Percentiles rank a stretch among this genome's conserved stretches.
Conservation (phyloP, 805 yeast species). For the Wickerhamiella australiensis region DNA sequence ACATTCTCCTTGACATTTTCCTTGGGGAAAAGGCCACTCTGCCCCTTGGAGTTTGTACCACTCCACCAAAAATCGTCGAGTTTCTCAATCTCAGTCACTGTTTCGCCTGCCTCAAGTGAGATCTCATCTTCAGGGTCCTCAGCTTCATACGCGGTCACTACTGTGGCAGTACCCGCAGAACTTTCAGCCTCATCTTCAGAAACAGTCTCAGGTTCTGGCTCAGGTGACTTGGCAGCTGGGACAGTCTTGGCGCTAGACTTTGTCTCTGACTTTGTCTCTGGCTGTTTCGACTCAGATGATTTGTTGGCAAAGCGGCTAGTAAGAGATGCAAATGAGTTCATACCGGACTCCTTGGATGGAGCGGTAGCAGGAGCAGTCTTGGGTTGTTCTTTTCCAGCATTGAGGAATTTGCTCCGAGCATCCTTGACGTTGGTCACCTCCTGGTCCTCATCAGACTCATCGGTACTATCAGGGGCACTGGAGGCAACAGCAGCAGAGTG, state of each 20-base stretch:
- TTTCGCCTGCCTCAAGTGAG: slow-evolving; percentile 52
- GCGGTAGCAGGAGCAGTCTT: neutral
- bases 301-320: slow-evolving; percentile 22
- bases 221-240: slow-evolving; percentile 16
- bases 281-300: slow-evolving; percentile 17
- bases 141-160: slow-evolving; percentile 52
- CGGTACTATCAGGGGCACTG: neutral
- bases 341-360: slow-evolving; percentile 20
- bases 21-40: slow-evolving; percentile 80
- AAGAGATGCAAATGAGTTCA: slow-evolving; percentile 25
- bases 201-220: slow-evolving; percentile 10
- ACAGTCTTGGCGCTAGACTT: neutral
- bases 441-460: slow-evolving; percentile 13
- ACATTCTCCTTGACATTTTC: slow-evolving; percentile 48
- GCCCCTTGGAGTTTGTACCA: slow-evolving; percentile 64
- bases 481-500: slow-evolving; percentile 14
- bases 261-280: slow-evolving; percentile 19
- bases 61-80: slow-evolving; percentile 84
- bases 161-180: slow-evolving; percentile 44
- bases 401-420: slow-evolving; percentile 13
- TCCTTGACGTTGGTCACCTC: slow-evolving; percentile 17
- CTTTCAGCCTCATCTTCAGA: slow-evolving; percentile 13
- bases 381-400: slow-evolving; percentile 15
- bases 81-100: slow-evolving; percentile 51
- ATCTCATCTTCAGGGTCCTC: slow-evolving; percentile 71